phyloP scores from a whole-genome alignment of 2,329 filamentous ascomycete genomes.

The Taxawa tesnikishii region DNA sequence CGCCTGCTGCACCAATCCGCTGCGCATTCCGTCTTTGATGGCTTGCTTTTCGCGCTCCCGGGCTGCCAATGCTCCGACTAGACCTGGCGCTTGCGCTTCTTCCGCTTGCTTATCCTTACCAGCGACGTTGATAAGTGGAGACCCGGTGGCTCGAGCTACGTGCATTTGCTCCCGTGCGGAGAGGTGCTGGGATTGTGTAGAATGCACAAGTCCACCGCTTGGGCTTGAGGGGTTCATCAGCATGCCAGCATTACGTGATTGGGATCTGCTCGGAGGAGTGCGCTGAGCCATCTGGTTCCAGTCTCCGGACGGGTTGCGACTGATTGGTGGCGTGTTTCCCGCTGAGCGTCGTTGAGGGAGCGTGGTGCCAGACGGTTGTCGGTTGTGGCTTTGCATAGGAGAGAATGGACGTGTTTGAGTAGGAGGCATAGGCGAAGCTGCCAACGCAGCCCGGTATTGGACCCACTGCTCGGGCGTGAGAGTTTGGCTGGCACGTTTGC shows the following conservation, averaged over 20 bases:
- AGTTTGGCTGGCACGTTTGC: conserved; percentile 33
- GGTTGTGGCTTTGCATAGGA: conserved; percentile 9
- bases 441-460: conserved; percentile 55
- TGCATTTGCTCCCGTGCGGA: conserved; percentile 82
- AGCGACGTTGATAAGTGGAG: conserved; percentile 56
- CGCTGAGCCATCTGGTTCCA: conserved; percentile 10
- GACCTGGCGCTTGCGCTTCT: conserved; percentile 28
- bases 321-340: conserved; percentile 15
- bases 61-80: conserved; percentile 69
- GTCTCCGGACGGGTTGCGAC: conserved; percentile 17
- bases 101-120: conserved; percentile 17
- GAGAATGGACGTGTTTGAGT: conserved; percentile 3
- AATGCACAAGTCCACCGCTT: conserved; percentile 14
- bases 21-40: conserved; percentile 53
- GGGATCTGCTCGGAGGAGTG: conserved; percentile 25
- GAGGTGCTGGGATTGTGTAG: conserved; percentile 48
- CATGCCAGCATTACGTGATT: conserved; percentile 46
- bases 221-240: conserved; percentile 29
- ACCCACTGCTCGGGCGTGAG: conserved; percentile 75
- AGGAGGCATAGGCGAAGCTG: conserved; percentile 36
- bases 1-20: conserved; percentile 57
- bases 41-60: conserved; percentile 67
- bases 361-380: conserved; percentile 10
- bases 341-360: conserved; percentile 15
- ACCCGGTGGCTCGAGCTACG: conserved; percentile 69